Conservation (phyloP, 78 protist genomes). For the Acrasis kona region DNA sequence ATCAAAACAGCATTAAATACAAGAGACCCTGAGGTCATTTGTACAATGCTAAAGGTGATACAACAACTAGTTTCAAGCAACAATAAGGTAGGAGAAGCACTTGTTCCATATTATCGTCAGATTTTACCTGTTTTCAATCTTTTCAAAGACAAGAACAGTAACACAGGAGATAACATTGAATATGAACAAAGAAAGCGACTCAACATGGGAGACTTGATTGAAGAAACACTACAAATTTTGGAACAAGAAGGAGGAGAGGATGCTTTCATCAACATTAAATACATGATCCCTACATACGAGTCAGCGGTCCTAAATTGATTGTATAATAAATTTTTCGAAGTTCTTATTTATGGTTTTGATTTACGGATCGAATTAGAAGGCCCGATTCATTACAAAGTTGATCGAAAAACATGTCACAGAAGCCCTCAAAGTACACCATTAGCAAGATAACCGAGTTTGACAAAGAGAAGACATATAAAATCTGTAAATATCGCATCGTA, state of each 20-base stretch:
- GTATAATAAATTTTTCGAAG: too few species aligned
- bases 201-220: conserved; percentile 78
- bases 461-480: too few species aligned
- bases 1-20: conserved; percentile 82
- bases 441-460: too few species aligned
- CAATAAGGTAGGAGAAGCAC: conserved; percentile 69
- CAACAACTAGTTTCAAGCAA: conserved; percentile 72
- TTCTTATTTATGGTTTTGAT: too few species aligned
- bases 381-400: too few species aligned
- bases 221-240: conserved; percentile 76
- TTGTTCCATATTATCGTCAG: conserved; percentile 88
- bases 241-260: conserved; percentile 68
- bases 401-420: too few species aligned
- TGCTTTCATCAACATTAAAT: conserved; percentile 86
- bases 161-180: conserved; percentile 74
- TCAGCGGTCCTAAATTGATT: conserved; percentile 28
- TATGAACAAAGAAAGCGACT: conserved; percentile 61
- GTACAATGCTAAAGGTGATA: conserved; percentile 58
- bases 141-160: conserved; percentile 52
- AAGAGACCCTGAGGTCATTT: conserved; percentile 66
- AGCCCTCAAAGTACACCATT: too few species aligned
- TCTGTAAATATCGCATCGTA: too few species aligned
- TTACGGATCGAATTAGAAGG: too few species aligned
- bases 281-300: conserved; percentile 85
- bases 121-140: conserved; percentile 84